phyloP scores from a whole-genome alignment of 73 alveolate genomes.

The Blepharisma japonicum region DNA sequence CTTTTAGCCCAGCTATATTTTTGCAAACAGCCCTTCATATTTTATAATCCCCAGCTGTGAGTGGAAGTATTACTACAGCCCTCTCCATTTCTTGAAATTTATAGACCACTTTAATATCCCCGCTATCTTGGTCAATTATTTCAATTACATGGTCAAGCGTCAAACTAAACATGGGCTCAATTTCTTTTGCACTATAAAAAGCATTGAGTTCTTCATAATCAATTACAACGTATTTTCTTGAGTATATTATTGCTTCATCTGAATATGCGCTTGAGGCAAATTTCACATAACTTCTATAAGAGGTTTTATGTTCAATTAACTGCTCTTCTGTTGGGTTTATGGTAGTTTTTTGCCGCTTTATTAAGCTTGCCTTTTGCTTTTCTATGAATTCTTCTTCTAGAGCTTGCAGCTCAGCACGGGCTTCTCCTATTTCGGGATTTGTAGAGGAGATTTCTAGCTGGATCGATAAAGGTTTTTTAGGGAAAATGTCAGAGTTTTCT shows the following conservation, averaged over 20 bases:
- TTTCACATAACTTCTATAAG: conserved; percentile 7
- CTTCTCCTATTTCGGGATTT: not conserved
- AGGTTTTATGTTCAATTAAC: not conserved
- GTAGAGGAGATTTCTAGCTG: not conserved
- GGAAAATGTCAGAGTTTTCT: conserved; percentile 6
- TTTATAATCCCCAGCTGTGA: conserved; percentile 1
- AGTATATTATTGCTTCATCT: not conserved
- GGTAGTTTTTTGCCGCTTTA: not conserved
- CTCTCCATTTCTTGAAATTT: not conserved
- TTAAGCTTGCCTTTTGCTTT: not conserved
- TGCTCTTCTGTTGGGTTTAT: too few species aligned
- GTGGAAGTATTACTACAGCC: not conserved
- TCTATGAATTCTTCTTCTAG: conserved; percentile 12
- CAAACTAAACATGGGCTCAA: not conserved
- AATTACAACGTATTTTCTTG: not conserved
- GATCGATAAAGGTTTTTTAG: not conserved
- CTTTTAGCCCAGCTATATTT: not conserved
- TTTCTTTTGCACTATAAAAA: not conserved
- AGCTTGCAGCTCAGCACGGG: not conserved
- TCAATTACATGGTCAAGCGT: not conserved
- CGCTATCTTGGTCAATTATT: conserved; percentile 9
- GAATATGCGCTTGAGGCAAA: not conserved
- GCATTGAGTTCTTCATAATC: not conserved
- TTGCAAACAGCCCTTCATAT: not conserved
- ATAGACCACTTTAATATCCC: not conserved